Evolutionary conservation across 1,284 basidiomycete genomes (phyloP), one percentile per base, ranked within the genome.

Genomic region (Coriolopsis trogii): DNA sequence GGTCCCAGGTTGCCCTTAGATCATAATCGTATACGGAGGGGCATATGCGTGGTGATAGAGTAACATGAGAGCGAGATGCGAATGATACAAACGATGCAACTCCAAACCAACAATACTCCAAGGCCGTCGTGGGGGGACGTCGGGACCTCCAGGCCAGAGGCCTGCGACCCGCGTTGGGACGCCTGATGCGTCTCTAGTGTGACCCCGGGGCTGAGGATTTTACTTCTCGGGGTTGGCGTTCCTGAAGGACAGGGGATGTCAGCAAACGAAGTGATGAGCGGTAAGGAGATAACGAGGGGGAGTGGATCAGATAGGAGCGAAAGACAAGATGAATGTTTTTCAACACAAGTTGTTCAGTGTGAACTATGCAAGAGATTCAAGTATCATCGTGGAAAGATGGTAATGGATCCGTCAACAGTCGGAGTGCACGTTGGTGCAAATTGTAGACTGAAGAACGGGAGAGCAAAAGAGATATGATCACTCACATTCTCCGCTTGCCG

Each of bases 401-500:
- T n/a, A n/a, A 45, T 12, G 46, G 50, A 49, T 40, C n/a, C n/a
- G 50, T 33, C 26, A 50, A 51, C 44, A 59, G 8, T 24, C 15
- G 31, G 34, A 38, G 46, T 41, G 15, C 34, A 25, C 16, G 8
- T 31, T 37, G 37, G 29, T 34, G 26, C 46, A 52, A 30, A 57
- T n/a, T n/a, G n/a, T n/a, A n/a, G n/a, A n/a, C n/a, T n/a, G n/a
- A 23, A 24, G 21, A 49, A 38, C 10, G 28, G 38, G 49, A 36
- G 36, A 26, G 26, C 55, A 43, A 51, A 58, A 57, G 47, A 36
- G 42, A 62, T 40, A 18, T 23, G 49, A 56, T 41, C 15, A 91
- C 93, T 84, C 75, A 95, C 95, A 97, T 96, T 78, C 86, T 87
- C 76, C 95, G 86, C 84, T 98, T 98, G 76, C 94, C 95, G 64